phyloP scores from a whole-genome alignment of 257 asterid genomes.

The Anisodus acutangulus region DNA sequence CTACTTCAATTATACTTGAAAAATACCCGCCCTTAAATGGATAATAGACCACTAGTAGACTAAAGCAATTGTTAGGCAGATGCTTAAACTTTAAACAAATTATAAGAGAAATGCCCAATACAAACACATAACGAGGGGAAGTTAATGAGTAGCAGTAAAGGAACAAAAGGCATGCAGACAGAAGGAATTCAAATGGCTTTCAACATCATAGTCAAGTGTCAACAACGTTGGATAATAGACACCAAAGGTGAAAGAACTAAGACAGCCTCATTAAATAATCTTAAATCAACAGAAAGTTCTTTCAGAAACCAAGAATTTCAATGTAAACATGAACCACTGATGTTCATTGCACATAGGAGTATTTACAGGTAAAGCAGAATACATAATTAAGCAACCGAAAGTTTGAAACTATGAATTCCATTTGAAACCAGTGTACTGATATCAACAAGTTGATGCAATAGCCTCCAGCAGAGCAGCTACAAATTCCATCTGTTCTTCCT shows the following conservation, averaged over 20 bases:
- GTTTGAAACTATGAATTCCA: neutral
- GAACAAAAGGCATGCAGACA: neutral
- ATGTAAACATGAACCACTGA: conserved; percentile 4
- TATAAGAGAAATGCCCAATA: no score
- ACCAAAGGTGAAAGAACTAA: neutral
- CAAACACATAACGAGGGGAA: no score
- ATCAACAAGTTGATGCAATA: conserved; percentile 50
- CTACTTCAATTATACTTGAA: no score
- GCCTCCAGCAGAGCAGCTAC: conserved; percentile 54
- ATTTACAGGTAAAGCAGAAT: conserved; percentile 14
- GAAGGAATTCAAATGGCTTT: neutral
- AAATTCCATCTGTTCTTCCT: conserved; percentile 54
- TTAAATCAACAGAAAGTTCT: neutral
- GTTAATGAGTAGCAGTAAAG: neutral
- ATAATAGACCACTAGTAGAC: no score
- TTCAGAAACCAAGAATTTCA: neutral
- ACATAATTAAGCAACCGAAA: neutral
- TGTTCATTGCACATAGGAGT: neutral
- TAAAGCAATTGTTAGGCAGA: no score
- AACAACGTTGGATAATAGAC: neutral
- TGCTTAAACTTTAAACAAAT: no score
- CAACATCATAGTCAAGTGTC: neutral
- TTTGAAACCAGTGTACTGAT: neutral
- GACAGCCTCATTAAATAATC: neutral
- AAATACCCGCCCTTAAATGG: no score